A percentile compares a stretch with the other conserved stretches of the same genome.
These are phyloP conservation scores for Citrus mangshanensis DNA, from an alignment of 345 rosid species.

Conservation along the genomic window DNA sequence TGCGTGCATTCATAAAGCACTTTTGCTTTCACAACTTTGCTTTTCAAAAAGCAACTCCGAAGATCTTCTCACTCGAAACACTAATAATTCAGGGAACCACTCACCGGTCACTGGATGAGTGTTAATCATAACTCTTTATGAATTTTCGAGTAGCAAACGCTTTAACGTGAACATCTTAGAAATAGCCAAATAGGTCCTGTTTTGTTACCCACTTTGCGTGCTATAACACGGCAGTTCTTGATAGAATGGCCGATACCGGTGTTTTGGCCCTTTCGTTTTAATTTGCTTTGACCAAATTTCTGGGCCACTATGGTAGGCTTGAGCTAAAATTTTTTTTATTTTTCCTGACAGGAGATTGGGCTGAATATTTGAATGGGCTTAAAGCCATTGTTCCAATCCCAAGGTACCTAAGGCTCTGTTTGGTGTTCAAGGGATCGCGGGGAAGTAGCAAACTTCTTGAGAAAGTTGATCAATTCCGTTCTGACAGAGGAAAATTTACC, in stretches of 20 bases:
- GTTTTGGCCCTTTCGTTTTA: no score
- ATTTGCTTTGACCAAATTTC: not conserved
- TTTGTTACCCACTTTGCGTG: no score
- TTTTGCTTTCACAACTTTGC: not conserved
- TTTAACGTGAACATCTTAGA: no score
- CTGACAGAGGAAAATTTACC: not conserved
- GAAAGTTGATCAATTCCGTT: not conserved
- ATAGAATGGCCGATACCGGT: no score
- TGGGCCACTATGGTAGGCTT: not conserved
- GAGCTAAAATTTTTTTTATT: accelerated
- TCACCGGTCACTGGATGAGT: no score
- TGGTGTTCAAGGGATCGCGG: not conserved
- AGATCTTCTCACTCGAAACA: not conserved
- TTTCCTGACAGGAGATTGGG: not conserved
- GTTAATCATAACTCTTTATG: no score
- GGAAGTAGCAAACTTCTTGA: not conserved
- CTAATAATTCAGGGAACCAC: no score
- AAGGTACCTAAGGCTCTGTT: no score
- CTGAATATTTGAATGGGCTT: not conserved
- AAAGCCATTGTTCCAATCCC: not conserved
- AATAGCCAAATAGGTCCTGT: no score
- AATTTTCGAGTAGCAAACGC: no score
- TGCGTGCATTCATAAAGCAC: not conserved
- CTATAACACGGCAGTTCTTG: no score
- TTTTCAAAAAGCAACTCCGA: not conserved